Evolutionary conservation across 2,329 filamentous ascomycete species (phyloP), one percentile per base, ranked within the genome.

Genomic region (Tolypocladium album): DNA sequence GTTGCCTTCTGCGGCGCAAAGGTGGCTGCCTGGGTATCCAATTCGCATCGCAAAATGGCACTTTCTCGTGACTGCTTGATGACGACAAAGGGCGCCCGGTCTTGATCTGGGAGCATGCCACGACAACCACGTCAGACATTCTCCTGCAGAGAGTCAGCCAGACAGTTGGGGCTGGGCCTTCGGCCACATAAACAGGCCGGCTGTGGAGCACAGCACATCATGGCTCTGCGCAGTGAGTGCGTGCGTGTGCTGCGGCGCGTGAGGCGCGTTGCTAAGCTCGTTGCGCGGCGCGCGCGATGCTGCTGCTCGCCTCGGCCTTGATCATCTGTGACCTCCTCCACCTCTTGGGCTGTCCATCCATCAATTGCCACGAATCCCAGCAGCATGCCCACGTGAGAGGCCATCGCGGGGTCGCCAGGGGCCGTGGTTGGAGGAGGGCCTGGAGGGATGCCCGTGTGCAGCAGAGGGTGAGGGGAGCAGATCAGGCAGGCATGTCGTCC

Each of bases 381-480:
- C 55, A 55, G 42, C 42, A 58, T 55, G 57, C 56, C 57, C 63
- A 63, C 63, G 63, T 63, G 63, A 64, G 63, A 58, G 45, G 7
- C 52, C 53, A 57, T 61, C 61, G 62, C 58, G 60, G 63, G 61
- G 59, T 58, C 36, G 57, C 39, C 55, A 53, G 58, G 56, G 60
- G 61, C 38, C 50, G 38, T 59, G 62, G 59, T 57, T 62, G 59
- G 57, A 53, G 50, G 20, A 36, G 11, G 47, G n/a, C n/a, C 43
- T 22, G 9, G 43, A 13, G 45, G 24, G 15, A 50, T 50, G 45
- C 45, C 45, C 24, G 17, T 27, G 24, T 52, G 40, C 40, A 43
- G 50, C 50, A 22, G 50, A 53, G 50, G 50, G 50, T 36, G 27
- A 36, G 31, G 31, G 50, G 50, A 53, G 13, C 1, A 20, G 6